Evolutionary conservation across 768 basidiomycete species (phyloP), one percentile per base, ranked within the genome.

Genomic region (Auricularia heimuer): DNA sequence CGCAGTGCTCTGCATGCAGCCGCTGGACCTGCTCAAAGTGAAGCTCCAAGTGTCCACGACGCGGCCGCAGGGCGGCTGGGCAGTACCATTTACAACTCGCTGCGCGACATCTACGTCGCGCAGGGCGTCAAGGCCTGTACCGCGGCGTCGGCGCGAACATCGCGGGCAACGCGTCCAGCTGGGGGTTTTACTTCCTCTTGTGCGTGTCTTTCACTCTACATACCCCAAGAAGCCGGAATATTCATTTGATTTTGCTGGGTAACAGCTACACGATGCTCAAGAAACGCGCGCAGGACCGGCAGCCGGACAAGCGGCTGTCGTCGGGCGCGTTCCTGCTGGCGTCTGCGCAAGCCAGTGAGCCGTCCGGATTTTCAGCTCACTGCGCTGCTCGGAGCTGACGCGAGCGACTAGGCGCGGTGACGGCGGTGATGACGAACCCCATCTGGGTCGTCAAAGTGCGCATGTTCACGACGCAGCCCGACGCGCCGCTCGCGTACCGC

Each of bases 131-230:
- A 76, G 66, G 95, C 0, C 77, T 98, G 61, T 98, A 98, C 74
- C 83, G 96, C 63, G 97, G 97, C 16, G 79, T 98, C 37, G 83
- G 85, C 0, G 85, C 94, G 2, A 99, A 98, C 75, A 82, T 98
- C 66, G 91, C 92, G 0, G 97, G 96, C 12, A 98, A 98, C 68
- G 94, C 95, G 21, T 87, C 89, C 7, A 95, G 93, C 70, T 99
- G 97, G 97, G 97, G 97, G 0, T 76, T 98, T 33, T 99, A 99
- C 76, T 99, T 99, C 77, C 83, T 96, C 67, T 96, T 97, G 97
- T 98, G 73, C 76, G 93, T 83, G 1, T 18, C 29, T 29, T 29
- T 29, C 29, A 29, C 29, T 29, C 29, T 29, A 29, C 29, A 29
- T 29, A 29, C 29, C 29, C 4, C 67, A 62, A 51, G 36, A 54